Percentiles rank a stretch among this genome's conserved stretches.
Evolutionary conservation across 345 rosid genomes (phyloP).

Genomic region (Populus ilicifolia): DNA sequence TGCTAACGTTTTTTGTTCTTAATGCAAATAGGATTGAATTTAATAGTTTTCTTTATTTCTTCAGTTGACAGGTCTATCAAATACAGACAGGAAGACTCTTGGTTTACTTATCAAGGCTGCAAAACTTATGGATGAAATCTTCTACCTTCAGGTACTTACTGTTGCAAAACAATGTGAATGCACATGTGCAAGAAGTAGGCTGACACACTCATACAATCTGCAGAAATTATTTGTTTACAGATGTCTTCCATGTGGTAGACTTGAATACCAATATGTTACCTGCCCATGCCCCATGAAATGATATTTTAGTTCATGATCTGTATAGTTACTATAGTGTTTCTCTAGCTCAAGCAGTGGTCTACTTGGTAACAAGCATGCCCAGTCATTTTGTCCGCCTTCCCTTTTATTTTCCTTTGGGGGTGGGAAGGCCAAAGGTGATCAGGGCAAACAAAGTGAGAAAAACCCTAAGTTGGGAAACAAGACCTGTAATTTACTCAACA

Average conservation of each 20-base stretch:
- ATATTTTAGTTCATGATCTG: not conserved
- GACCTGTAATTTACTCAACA: not conserved
- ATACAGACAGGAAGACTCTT: constrained; percentile 63
- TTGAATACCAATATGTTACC: not conserved
- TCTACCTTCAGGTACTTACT: constrained; percentile 58
- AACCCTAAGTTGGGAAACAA: not conserved
- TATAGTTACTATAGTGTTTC: not conserved
- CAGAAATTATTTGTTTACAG: not conserved
- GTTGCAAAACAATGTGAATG: not conserved
- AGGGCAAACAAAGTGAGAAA: constrained; percentile 1
- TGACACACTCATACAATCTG: no score
- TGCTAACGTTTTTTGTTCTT: not conserved
- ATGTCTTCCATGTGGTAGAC: not conserved
- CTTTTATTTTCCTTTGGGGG: no score
- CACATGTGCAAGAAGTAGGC: no score
- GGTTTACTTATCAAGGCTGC: constrained; percentile 74
- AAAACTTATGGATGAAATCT: constrained; percentile 68
- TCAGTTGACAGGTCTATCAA: constrained; percentile 71
- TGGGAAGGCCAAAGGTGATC: not conserved
- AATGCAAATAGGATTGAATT: not conserved
- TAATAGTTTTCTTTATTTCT: not conserved
- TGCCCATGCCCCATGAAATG: no score
- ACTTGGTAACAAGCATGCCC: no score
- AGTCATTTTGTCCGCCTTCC: no score
- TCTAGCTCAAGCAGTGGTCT: not conserved